Evolutionary conservation across 495 filamentous ascomycete species (phyloP).

Genomic region (Penicillium lagena): DNA sequence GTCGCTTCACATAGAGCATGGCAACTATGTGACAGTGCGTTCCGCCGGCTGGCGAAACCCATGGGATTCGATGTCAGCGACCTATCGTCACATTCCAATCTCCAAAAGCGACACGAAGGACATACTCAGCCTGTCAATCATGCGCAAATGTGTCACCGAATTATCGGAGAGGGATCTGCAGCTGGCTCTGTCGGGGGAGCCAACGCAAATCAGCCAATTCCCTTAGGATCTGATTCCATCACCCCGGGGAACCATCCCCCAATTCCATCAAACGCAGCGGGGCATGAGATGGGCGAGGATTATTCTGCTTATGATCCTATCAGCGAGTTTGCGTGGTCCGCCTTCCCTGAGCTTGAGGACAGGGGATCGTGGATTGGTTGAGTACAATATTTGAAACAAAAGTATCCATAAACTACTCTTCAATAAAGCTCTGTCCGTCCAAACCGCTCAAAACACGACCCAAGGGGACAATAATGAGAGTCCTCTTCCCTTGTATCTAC

Average conservation of each 20-base stretch:
- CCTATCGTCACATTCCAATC: constrained; percentile 14
- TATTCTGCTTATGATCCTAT: constrained; percentile 44
- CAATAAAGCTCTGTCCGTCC: too few species aligned
- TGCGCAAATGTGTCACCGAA: constrained; percentile 13
- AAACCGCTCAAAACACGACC: too few species aligned
- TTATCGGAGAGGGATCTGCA: constrained; percentile 1
- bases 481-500: too few species aligned
- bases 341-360: constrained; percentile 24
- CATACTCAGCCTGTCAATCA: too few species aligned
- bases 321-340: constrained; percentile 39
- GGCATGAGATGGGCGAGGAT: constrained; percentile 11
- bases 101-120: too few species aligned
- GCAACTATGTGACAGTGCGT: constrained; percentile 43
- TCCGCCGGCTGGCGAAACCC: constrained; percentile 33
- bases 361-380: too few species aligned
- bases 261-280: neutral
- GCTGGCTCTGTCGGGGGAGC: too few species aligned
- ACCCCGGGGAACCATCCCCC: constrained; percentile 2
- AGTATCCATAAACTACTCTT: too few species aligned
- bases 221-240: neutral
- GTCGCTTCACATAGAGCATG: constrained; percentile 51
- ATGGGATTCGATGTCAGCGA: constrained; percentile 37
- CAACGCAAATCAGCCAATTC: neutral
- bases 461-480: too few species aligned
- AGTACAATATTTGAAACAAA: too few species aligned